These are phyloP conservation scores for Penicillium capsulatum DNA, from an alignment of 2,329 filamentous ascomycete genomes.

Conservation along the genomic window DNA sequence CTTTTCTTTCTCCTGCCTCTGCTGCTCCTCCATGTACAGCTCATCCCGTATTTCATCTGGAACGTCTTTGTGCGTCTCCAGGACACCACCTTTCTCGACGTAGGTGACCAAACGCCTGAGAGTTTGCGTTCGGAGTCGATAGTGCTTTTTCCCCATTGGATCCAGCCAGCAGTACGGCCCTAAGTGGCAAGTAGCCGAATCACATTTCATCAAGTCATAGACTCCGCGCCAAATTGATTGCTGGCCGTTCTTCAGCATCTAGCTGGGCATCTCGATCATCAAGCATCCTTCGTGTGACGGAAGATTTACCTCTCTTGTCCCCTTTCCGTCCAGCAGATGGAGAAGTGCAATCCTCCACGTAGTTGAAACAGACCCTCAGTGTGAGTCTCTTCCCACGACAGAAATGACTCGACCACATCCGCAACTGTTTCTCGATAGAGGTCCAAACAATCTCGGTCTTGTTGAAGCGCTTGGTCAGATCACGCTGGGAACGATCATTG, in stretches of 20 bases:
- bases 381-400: background rate
- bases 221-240: constrained; percentile 6
- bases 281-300: constrained; percentile 11
- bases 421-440: constrained; percentile 12
- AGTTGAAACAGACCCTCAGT: background rate
- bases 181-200: constrained; percentile 6
- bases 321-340: constrained; percentile 2
- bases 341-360: constrained; percentile 1
- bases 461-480: constrained; percentile 10
- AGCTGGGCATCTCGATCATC: constrained; percentile 9
- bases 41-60: constrained; percentile 12
- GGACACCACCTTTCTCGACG: constrained; percentile 11
- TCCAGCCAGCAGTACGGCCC: constrained; percentile 13
- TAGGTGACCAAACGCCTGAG: constrained; percentile 13
- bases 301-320: constrained; percentile 14
- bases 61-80: constrained; percentile 12
- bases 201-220: constrained; percentile 7
- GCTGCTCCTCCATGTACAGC: constrained; percentile 12
- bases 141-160: constrained; percentile 13
- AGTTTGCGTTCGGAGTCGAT: constrained; percentile 8
- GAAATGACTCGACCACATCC: background rate
- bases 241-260: constrained; percentile 6
- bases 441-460: constrained; percentile 13
- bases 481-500: constrained; percentile 4
- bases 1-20: constrained; percentile 11